Conservation (phyloP, 2,329 filamentous ascomycete species). For the Nemania sp. region DNA sequence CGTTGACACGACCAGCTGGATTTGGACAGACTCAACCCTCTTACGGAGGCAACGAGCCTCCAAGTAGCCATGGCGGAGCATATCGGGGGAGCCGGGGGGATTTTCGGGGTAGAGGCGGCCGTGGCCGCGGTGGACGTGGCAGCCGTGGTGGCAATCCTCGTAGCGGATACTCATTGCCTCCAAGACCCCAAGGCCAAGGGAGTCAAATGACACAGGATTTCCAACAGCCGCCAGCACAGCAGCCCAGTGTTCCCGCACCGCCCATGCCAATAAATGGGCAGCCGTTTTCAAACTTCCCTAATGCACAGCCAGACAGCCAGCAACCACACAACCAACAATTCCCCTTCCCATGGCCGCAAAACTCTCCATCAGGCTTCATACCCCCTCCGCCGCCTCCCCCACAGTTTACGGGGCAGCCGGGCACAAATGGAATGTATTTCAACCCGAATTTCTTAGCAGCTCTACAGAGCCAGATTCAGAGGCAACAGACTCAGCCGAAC, state of each 20-base stretch:
- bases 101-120: constrained; percentile 50
- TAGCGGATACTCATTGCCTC: constrained; percentile 49
- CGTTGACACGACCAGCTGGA: constrained; percentile 68
- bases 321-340: constrained; percentile 46
- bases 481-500: constrained; percentile 44
- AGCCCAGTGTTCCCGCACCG: constrained; percentile 33
- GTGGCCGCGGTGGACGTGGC: constrained; percentile 44
- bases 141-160: constrained; percentile 46
- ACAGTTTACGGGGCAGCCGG: constrained; percentile 44
- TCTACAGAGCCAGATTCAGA: constrained; percentile 46
- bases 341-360: constrained; percentile 50
- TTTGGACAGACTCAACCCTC: constrained; percentile 55
- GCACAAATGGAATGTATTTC: constrained; percentile 51
- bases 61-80: constrained; percentile 37
- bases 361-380: constrained; percentile 37
- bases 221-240: constrained; percentile 42
- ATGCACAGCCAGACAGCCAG: constrained; percentile 40
- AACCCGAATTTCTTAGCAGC: constrained; percentile 62
- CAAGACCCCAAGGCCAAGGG: constrained; percentile 31
- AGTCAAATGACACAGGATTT: constrained; percentile 34
- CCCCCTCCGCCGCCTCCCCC: constrained; percentile 46
- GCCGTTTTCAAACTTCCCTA: constrained; percentile 28
- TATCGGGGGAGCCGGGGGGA: constrained; percentile 50
- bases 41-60: constrained; percentile 45
- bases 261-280: constrained; percentile 43